Conservation (phyloP, 2,329 filamentous ascomycete species). For the Colletotrichum chrysophilum region DNA sequence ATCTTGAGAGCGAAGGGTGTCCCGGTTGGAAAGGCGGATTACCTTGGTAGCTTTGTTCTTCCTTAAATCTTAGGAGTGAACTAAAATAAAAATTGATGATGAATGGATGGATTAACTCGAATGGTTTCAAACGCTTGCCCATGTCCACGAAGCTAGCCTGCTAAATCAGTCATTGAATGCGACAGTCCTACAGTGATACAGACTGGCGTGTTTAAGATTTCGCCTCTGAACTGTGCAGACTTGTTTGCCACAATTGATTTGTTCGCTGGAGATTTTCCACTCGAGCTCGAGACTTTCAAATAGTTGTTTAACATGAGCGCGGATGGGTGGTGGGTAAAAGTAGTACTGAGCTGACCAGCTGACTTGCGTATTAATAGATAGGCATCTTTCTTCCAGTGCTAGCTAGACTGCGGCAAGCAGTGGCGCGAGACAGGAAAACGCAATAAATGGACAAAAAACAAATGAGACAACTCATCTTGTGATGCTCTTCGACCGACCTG, state of each 20-base stretch:
- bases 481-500: not conserved
- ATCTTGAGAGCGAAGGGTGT: constrained; percentile 63
- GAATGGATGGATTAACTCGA: not conserved
- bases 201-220: not conserved
- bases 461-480: not conserved
- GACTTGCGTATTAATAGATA: accelerated
- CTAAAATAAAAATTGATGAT: not conserved
- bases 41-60: constrained; percentile 33
- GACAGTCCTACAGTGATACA: not conserved
- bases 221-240: too few relatives aligned
- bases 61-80: not conserved
- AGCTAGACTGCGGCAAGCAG: too few relatives aligned
- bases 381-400: not conserved
- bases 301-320: accelerated
- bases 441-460: not conserved
- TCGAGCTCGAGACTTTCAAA: not conserved
- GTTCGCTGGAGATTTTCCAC: not conserved
- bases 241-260: not conserved
- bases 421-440: not conserved
- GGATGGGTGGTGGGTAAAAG: not conserved
- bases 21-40: constrained; percentile 63
- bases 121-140: accelerated
- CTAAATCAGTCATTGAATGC: not conserved
- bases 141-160: not conserved
- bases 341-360: not conserved